Percentiles rank a stretch among this genome's conserved stretches.
Evolutionary conservation across 768 basidiomycete genomes (phyloP).

Genomic region (Calocybe cyanea): DNA sequence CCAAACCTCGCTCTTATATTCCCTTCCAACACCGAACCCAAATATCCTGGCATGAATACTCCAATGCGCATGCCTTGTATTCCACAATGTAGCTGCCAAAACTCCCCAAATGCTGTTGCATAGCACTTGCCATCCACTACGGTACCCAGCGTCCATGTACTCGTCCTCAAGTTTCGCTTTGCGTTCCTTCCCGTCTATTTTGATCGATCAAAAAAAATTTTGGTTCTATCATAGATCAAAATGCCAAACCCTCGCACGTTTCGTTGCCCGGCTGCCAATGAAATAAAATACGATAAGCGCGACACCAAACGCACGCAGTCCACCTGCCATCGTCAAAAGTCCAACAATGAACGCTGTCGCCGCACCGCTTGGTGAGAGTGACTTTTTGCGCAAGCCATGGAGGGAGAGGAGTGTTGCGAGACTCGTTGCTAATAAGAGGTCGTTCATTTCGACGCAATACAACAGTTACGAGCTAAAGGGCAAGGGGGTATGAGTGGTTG

Average conservation of each 20-base stretch:
- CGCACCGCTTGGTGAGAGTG: conserved; percentile 76
- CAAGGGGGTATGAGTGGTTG: too few relatives aligned
- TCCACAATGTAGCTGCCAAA: conserved; percentile 61
- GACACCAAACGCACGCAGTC: conserved; percentile 58
- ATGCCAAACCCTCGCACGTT: conserved; percentile 41
- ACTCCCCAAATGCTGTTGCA: conserved; percentile 73
- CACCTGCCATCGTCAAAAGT: conserved; percentile 66
- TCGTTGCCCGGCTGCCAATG: conserved; percentile 78
- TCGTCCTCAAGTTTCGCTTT: conserved; percentile 81
- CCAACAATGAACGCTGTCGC: conserved; percentile 75
- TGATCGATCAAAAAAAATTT: neutral
- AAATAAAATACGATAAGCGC: conserved; percentile 78
- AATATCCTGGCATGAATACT: conserved; percentile 32
- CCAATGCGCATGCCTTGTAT: conserved; percentile 46
- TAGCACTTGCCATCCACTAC: conserved; percentile 77
- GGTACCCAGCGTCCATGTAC: conserved; percentile 67
- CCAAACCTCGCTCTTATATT: conserved; percentile 46
- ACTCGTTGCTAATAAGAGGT: conserved; percentile 22
- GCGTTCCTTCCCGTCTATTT: conserved; percentile 62
- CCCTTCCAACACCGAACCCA: conserved; percentile 9
- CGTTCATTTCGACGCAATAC: too few relatives aligned
- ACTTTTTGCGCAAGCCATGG: conserved; percentile 72
- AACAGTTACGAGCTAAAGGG: too few relatives aligned
- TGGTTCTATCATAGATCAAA: neutral
- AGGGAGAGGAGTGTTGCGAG: conserved; percentile 52